Base-by-base conservation (phyloP, 2,329 filamentous ascomycete species). In the Beauveria sp. region DNA sequence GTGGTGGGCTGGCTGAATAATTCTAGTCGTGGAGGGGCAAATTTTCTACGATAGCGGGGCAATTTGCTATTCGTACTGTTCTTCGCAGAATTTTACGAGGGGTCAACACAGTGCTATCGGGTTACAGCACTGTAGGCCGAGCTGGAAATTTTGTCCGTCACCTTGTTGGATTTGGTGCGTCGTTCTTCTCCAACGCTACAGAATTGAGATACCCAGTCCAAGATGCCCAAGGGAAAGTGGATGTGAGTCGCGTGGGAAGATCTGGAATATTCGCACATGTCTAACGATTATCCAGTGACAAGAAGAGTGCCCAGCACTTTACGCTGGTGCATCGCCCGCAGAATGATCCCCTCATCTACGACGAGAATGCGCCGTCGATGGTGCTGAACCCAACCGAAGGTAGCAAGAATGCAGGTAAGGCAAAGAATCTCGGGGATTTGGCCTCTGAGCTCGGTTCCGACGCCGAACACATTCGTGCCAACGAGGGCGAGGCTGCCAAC, bases 281-380 rank as follows among this genome's bases (percentile, higher is more conserved):
- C 46, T 50, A 60, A 73, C 68, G 64, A 16, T 63, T 57, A 62
- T 62, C n/a, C 63, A 84, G 80, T 68, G 76, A 97, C 80, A 97
- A 96, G 80, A 96, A 96, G 77, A 89, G 84, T 63, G 92, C 94
- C 68, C 89, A 90, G 73, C 94, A 92, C 77, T 97, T 96, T 77
- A 89, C 89, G 68, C 89, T 99, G 72, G 91, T 97, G 69, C 91
- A 97, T 77, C 91, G 94, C 70, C 91, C 93, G 40, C 96, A 99
- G 77, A 91, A 97, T 85, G 94, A 99, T 75, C 94, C 96, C 52
- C 85, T 93, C 69, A 97, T 99, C 73, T 89, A 99, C 82, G 92
- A 99, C 79, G 84, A 88, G 69, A 83, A 87, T 69, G 92, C 91
- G 59, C 90, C 93, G 54, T 88, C 91, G 67, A 94, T 96, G 85